These are phyloP conservation scores for Monilinia laxa DNA, from an alignment of 2,329 filamentous ascomycete species.

Conservation along the genomic window DNA sequence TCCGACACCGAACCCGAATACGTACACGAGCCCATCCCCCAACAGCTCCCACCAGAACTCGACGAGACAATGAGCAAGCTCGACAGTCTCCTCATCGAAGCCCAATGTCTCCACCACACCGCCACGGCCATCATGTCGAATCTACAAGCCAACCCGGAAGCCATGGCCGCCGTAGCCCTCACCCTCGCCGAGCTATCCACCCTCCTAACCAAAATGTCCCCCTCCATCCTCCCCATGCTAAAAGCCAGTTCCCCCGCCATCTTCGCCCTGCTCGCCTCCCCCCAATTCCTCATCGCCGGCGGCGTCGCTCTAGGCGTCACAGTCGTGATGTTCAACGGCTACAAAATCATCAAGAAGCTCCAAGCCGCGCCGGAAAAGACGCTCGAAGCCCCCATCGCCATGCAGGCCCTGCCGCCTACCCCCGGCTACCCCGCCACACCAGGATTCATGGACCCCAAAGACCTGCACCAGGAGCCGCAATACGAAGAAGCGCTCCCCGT, in stretches of 20 bases:
- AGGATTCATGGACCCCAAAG: slow-evolving; percentile 13
- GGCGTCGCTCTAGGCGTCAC: slow-evolving; percentile 90
- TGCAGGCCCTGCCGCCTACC: background rate
- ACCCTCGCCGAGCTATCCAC: slow-evolving; percentile 89
- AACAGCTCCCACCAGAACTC: slow-evolving; percentile 55
- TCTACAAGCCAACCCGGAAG: slow-evolving; percentile 79
- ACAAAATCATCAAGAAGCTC: slow-evolving; percentile 94
- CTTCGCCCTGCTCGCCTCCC: slow-evolving; percentile 81
- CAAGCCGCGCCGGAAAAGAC: slow-evolving; percentile 39
- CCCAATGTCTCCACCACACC: slow-evolving; percentile 82
- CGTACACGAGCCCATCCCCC: slow-evolving; percentile 47
- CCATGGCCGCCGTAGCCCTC: slow-evolving; percentile 88
- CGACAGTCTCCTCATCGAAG: slow-evolving; percentile 78
- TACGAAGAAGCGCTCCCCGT: slow-evolving; percentile 20
- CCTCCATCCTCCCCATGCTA: slow-evolving; percentile 70
- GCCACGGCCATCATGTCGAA: slow-evolving; percentile 80
- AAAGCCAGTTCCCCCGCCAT: slow-evolving; percentile 82
- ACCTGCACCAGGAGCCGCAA: background rate
- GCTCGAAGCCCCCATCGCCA: slow-evolving; percentile 28
- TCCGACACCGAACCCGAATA: slow-evolving; percentile 13
- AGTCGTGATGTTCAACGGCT: slow-evolving; percentile 91
- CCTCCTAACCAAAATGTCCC: slow-evolving; percentile 79
- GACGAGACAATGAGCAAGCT: slow-evolving; percentile 70
- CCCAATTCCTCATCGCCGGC: slow-evolving; percentile 91
- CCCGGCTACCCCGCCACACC: slow-evolving; percentile 5